Base-by-base conservation (phyloP, 2,329 filamentous ascomycete species). In the Ceratocystis diversiconidia region DNA sequence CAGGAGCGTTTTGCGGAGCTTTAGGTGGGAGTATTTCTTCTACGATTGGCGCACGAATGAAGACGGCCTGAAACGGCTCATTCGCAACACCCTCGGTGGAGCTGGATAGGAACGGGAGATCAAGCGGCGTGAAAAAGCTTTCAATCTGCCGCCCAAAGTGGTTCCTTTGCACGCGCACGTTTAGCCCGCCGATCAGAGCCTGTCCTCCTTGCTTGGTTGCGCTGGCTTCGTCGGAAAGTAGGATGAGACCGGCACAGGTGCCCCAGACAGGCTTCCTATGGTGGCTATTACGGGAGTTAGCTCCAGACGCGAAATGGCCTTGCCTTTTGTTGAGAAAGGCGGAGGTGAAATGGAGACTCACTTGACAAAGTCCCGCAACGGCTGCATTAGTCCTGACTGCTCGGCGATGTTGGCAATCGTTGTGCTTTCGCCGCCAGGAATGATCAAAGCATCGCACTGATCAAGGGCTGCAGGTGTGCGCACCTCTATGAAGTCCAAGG, bases 371-470 rank as follows among this genome's bases (percentile, higher is more conserved):
- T 92, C 82, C 64, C 90, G 80, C 68, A 99, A 76, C 2, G 91
- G 91, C 70, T 95, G 90, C 65, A 99, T 77, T 44, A 99, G 77
- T 17, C 87, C 86, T 0, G 88, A 90, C 69, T 92, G 83, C 25
- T 85, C 85, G 2, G 94, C 94, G 17, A 96, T 89, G 36, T 96
- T 82, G 10, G 90, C 90, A 70, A 99, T 95, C 2, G 92, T 87
- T 1, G 94, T 97, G 76, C 90, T 96, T 75, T 99, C 94, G 68
- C 94, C 94, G 63, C 94, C 94, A 2, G 94, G 94, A 60, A 99
- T 85, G 72, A 99, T 85, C 55, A 99, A 81, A 30, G 85, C 92
- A 74, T 92, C 85, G 76, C 92, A 97, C 70, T 73, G 74, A 3
- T 80, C 77, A 41, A 99, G 81, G 71, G 96, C 82, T 5, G 79